Evolutionary conservation across 495 filamentous ascomycete genomes (phyloP).

Genomic region (Hyaloscypha variabilis): DNA sequence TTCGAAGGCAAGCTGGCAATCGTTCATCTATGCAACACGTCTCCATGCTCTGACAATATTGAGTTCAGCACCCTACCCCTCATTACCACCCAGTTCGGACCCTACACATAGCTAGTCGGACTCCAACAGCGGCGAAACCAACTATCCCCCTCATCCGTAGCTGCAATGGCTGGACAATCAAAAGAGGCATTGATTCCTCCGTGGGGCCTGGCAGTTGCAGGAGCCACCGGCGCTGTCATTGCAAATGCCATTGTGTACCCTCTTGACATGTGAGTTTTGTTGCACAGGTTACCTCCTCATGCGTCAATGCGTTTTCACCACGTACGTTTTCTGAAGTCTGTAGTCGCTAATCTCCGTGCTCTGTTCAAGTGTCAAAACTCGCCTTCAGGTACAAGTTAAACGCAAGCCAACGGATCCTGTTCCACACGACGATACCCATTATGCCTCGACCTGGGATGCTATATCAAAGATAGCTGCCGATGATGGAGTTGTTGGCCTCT

Average conservation of each 20-base stretch:
- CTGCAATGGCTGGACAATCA: slow-evolving; percentile 74
- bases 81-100: background rate
- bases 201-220: slow-evolving; percentile 92
- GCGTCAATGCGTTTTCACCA: background rate
- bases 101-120: background rate
- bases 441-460: slow-evolving; percentile 84
- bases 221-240: slow-evolving; percentile 89
- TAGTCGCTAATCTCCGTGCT: slow-evolving; percentile 16
- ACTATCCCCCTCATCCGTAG: background rate
- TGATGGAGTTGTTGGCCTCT: slow-evolving; percentile 82
- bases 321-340: background rate
- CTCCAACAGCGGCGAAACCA: background rate
- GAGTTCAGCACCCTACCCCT: background rate
- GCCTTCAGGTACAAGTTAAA: slow-evolving; percentile 95
- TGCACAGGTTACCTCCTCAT: background rate
- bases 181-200: slow-evolving; percentile 80
- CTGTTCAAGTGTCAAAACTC: slow-evolving; percentile 81
- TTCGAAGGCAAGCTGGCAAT: background rate
- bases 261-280: slow-evolving; percentile 80
- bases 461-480: slow-evolving; percentile 81
- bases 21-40: background rate
- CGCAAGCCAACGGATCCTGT: slow-evolving; percentile 48
- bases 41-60: background rate
- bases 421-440: slow-evolving; percentile 61
- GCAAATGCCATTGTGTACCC: slow-evolving; percentile 97